A percentile compares a stretch with the other conserved stretches of the same genome.
Evolutionary conservation across 1,139 yeast genomes (phyloP).

Genomic region (Kluyveromyces marxianus): DNA sequence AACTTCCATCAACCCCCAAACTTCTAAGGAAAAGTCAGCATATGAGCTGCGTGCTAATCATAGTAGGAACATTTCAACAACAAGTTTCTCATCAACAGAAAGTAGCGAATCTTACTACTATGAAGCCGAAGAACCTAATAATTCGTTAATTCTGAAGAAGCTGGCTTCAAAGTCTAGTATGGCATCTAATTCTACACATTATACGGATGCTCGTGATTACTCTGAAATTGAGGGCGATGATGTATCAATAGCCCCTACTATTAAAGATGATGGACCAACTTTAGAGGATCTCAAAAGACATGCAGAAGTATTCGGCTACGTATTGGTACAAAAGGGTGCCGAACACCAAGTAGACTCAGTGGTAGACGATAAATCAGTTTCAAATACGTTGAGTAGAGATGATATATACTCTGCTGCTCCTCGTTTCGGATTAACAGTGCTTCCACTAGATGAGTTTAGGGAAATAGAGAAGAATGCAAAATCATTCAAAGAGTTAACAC

Average conservation of each 20-base stretch:
- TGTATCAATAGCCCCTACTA: conserved; percentile 25
- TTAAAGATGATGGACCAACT: conserved; percentile 9
- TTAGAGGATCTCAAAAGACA: conserved; percentile 18
- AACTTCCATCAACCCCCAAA: too few species aligned
- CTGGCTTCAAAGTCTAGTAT: conserved; percentile 6
- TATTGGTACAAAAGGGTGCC: conserved; percentile 14
- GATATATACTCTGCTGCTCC: conserved; percentile 14
- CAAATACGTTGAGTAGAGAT: conserved; percentile 7
- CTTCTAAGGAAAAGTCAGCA: too few species aligned
- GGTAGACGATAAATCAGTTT: background rate
- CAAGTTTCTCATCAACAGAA: conserved; percentile 15
- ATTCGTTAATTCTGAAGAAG: background rate
- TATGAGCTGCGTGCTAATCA: too few species aligned
- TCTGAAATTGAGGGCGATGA: conserved; percentile 8
- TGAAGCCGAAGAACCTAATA: conserved; percentile 10
- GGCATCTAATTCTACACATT: conserved; percentile 8
- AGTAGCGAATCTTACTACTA: conserved; percentile 22
- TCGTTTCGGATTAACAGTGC: conserved; percentile 19
- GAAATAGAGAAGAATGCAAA: conserved; percentile 5
- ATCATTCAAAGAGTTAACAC: conserved; percentile 21
- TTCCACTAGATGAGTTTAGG: conserved; percentile 29
- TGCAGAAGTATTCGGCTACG: conserved; percentile 24
- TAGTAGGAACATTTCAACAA: conserved; percentile 13
- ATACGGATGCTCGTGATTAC: conserved; percentile 25
- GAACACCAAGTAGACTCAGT: conserved; percentile 1